These are phyloP conservation scores for Setaria viridis DNA, from an alignment of 202 grass and related monocot genomes.

Conservation along the genomic window DNA sequence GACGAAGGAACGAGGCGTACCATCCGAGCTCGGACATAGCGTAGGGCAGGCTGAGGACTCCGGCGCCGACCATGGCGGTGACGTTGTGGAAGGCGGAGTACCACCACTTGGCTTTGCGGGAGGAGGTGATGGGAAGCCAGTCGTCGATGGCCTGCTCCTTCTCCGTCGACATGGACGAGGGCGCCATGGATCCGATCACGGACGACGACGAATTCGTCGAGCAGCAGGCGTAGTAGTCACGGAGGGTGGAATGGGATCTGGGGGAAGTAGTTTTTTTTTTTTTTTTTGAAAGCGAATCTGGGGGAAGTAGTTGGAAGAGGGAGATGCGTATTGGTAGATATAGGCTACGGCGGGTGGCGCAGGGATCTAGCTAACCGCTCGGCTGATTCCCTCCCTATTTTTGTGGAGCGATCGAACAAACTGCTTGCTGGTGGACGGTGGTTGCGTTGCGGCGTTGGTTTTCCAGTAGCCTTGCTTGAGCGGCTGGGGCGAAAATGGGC, in stretches of 20 bases:
- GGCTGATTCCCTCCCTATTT: neutral
- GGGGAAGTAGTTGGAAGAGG: neutral
- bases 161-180: neutral
- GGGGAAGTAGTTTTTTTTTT: neutral
- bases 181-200: neutral
- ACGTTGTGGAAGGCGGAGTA: constrained; percentile 73
- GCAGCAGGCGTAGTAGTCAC: neutral
- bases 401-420: neutral
- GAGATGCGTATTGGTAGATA: neutral
- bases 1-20: neutral
- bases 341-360: neutral
- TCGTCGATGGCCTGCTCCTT: constrained; percentile 46
- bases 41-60: constrained; percentile 60
- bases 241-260: neutral
- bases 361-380: neutral
- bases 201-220: neutral
- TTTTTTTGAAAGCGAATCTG: no score
- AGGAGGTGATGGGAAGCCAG: constrained; percentile 61
- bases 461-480: no score
- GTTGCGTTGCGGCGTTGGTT: no score
- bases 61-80: constrained; percentile 70
- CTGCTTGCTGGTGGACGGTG: no score
- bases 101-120: constrained; percentile 66
- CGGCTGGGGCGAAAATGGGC: neutral
- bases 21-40: constrained; percentile 61